Evolutionary conservation across 2,329 filamentous ascomycete genomes (phyloP), one percentile per base, ranked within the genome.

Genomic region (Fusarium euwallaceae): DNA sequence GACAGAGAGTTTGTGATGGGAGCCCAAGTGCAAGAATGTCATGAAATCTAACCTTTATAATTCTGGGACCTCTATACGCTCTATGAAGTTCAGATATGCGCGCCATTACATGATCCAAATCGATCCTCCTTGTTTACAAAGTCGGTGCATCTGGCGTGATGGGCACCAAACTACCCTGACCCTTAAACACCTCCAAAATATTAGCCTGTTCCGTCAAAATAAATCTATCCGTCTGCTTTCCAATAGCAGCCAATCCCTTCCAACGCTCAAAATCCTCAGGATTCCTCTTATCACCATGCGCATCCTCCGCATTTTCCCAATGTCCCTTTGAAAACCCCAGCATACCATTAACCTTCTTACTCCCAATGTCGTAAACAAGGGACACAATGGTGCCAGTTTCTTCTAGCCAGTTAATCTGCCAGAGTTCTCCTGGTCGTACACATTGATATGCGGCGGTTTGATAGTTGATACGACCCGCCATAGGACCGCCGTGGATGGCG

Each of bases 371-470:
- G 72, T 88, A 91, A 2, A 90, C 87, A 0, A 89, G 78, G 2
- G 87, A 89, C 64, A 86, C 86, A 2, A 91, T 84, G 0, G 88
- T 90, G 0, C 88, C 89, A 0, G 89, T 91, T 79, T 91, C 89
- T 67, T 91, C 88, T 1, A 91, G 84, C 88, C 88, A 91, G 69
- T 88, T 90, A 71, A 87, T 86, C 74, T 91, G 89, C 89, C 89
- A 91, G 1, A 90, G 76, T 78, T 91, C 89, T 2, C 87, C 87
- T 0, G 88, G 86, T 0, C 89, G 84, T 32, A 91, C 86, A 78
- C 89, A 91, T 76, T 90, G 88, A 74, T 88, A 91, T 1, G 86
- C 87, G 14, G 84, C 87, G 1, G 85, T 83, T 73, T 90, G 88
- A 78, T 86, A 89, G 78, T 89, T 89, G 61, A 82, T 80, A 4